Conservation (phyloP, 495 filamentous ascomycete genomes). For the Penicillium chermesinum region DNA sequence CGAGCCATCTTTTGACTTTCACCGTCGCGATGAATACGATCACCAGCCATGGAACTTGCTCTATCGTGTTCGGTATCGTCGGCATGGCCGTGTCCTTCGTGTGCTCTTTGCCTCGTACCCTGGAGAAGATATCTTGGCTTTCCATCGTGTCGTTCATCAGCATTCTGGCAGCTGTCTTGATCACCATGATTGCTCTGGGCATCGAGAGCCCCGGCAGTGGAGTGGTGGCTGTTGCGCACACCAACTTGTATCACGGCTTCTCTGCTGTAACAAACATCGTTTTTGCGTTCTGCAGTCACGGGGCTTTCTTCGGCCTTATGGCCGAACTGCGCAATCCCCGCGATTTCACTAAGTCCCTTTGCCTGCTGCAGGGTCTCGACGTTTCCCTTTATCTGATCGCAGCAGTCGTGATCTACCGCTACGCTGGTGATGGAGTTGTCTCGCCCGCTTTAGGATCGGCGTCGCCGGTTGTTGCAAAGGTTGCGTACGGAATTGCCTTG, state of each 20-base stretch:
- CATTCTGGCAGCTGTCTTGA: slow-evolving; percentile 58
- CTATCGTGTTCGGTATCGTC: slow-evolving; percentile 63
- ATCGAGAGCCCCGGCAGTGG: slow-evolving; percentile 22
- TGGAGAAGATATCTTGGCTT: slow-evolving; percentile 56
- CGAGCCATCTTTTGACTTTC: slow-evolving; percentile 72
- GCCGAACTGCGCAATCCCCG: slow-evolving; percentile 66
- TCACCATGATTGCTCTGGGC: slow-evolving; percentile 61
- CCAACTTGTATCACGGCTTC: slow-evolving; percentile 41
- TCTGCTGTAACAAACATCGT: slow-evolving; percentile 22
- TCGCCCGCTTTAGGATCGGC: slow-evolving; percentile 72
- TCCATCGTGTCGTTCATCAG: slow-evolving; percentile 59
- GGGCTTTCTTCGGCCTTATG: slow-evolving; percentile 71
- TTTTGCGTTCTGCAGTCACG: slow-evolving; percentile 49
- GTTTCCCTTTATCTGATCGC: slow-evolving; percentile 58
- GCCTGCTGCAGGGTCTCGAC: slow-evolving; percentile 57
- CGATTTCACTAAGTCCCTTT: slow-evolving; percentile 64
- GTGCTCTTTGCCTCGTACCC: slow-evolving; percentile 61
- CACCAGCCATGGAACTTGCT: slow-evolving; percentile 61
- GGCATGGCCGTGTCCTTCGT: slow-evolving; percentile 61
- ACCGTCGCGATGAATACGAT: slow-evolving; percentile 68
- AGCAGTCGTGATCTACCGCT: slow-evolving; percentile 59
- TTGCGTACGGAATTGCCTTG: slow-evolving; percentile 71
- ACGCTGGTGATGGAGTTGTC: slow-evolving; percentile 58
- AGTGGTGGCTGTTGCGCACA: slow-evolving; percentile 3
- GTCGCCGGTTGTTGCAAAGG: slow-evolving; percentile 55